Evolutionary conservation across 2,329 filamentous ascomycete species (phyloP), one percentile per base, ranked within the genome.

Genomic region (Endocalyx cinctus): DNA sequence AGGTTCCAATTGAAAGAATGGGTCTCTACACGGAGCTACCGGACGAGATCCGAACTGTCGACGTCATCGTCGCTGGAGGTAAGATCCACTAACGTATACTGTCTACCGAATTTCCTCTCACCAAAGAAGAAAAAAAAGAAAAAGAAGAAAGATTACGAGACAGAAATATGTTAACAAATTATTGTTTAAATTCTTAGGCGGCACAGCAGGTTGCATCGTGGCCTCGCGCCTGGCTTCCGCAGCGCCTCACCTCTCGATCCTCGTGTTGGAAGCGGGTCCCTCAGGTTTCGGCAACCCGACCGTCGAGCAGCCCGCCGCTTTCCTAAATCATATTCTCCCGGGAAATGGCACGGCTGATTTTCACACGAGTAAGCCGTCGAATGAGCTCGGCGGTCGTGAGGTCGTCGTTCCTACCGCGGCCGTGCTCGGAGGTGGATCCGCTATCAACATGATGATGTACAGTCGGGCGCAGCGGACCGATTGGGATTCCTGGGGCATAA

Each of bases 371-470:
- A 27, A 20, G 4, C n/a, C 12, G 4, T 35, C 32, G 7, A 13
- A 22, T 1, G 5, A 19, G 4, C 19, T 44, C 2, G 35, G 17
- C 7, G 31, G 23, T 13, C 36, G 43, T 2, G 34, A 41, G 26
- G 10, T 41, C 4, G 14, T 35, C 6, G 27, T 50, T 6, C 42
- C 42, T 2, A 29, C 32, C 11, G 47, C 43, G 7, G 65, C 68
- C 16, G 63, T 70, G 1, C 59, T 79, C 0, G 75, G 75, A 13
- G 75, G 75, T 12, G 74, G 74, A 2, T 65, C 59, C 5, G 64
- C 65, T 3, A 63, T 70, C 11, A 72, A 72, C 41, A 62, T 69
- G 41, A 59, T 66, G 54, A 61, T 69, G 45, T 51, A 58, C 25
- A 50, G 39, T 15, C 45, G 60, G 11, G 51, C 54, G 4, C 54